Base-by-base conservation (phyloP, 495 filamentous ascomycete species). In the Neurospora sp. region DNA sequence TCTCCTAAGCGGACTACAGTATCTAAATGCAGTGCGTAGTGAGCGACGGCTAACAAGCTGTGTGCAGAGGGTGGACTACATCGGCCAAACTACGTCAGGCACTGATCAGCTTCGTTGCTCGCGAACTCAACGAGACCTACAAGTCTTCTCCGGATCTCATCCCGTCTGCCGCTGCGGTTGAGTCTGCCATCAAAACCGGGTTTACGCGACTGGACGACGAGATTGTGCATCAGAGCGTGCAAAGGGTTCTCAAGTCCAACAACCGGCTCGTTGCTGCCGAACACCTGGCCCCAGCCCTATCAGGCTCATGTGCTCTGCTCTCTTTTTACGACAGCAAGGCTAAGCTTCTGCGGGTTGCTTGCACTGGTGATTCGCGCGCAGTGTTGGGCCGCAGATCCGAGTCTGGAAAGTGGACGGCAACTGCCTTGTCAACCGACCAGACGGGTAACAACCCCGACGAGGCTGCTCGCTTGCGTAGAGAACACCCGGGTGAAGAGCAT, bases 11-110 rank as follows among this genome's bases (percentile, higher is more conserved):
- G 71, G 65, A 65, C 53, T 65, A 22, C 35, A 7, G 35, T 48
- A 12, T 53, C 11, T 22, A 53, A 2, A 12, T 22, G 27, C 53
- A 35, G 53, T 8, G 73, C 71, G 73, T 61, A 39, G 48, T 72
- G 69, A 48, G n/a, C 37, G 16, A 41, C 11, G 65, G 41, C 79
- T 84, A 72, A 84, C 61, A 40, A 22, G 35, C 31, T 39, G 20
- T 14, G 68, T 71, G n/a, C 74, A 94, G 93, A 38, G 96, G 96
- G 76, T 99, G 96, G 96, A 97, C 96, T 7, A 99, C 96, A 20
- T 98, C 95, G 68, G 96, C 96, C 22, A 99, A 97, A 77, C 85
- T 99, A 53, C 91, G 96, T 18, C 94, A 98, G 80, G 89, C 92
- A 14, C 87, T 99, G 31, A 97, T 98, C 73, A 93, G 87, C 70